Base-by-base conservation (phyloP, 176 grass and related monocot species). In the Lolium rigidum region DNA sequence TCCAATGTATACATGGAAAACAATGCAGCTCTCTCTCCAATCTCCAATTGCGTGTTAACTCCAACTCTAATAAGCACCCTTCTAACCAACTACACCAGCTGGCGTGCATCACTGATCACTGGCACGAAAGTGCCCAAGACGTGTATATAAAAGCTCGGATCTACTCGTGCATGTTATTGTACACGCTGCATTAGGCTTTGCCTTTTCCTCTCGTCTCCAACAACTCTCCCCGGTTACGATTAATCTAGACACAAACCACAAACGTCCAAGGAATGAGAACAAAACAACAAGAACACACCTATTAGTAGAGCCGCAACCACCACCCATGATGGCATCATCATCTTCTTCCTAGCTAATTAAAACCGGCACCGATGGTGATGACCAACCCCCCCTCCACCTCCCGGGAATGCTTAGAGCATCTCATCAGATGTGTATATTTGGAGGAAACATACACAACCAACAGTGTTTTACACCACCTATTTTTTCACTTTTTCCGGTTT, bases 181-280 rank as follows among this genome's bases (percentile, higher is more conserved):
- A 79, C 77, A 16, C 1, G n/a, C 11, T 24, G 13, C 43, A 20
- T 73, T 38, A 67, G 39, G 39, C 58, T 9, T 59, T 21, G 70
- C 6, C 39, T 86, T 51, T 26, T 67, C 48, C 59, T 82, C 72
- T 54, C 57, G 10, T 82, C 78, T 10, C 4, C 84, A 89, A 82
- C 90, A 2, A 86, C 72, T 76, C 50, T 57, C 4, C 24, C 48
- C 77, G 35, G 15, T 51, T 50, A 67, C 77, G 35, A 25, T 51
- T 50, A 67, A 51, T 25, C 8, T 50, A 50, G 8, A 8, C 11
- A 26, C 58, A 18, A n/a, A 15, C 39, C 50, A 14, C 11, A 52
- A 63, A 64, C 57, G 21, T 76, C 82, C 89, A 62, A 81, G 59
- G 82, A 85, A 88, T 35, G 89, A 84, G 85, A 76, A 62, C 79